phyloP scores from a whole-genome alignment of 371 early-diverging fungal genomes.

The Gilbertella persicaria region DNA sequence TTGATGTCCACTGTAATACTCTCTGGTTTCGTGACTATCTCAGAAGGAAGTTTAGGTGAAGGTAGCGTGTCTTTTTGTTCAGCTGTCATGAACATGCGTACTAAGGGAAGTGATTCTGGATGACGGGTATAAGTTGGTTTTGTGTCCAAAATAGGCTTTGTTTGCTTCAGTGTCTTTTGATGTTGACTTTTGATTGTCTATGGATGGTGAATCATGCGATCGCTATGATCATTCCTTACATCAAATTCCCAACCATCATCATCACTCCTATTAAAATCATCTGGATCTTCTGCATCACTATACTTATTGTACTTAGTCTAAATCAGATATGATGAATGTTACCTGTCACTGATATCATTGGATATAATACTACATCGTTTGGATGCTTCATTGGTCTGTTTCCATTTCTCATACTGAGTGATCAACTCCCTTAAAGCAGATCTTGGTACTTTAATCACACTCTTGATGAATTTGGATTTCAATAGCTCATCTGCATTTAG shows the following conservation, averaged over 20 bases:
- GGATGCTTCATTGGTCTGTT: constrained; percentile 38
- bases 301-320: background rate
- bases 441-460: constrained; percentile 45
- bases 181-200: constrained; percentile 7
- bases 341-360: constrained; percentile 48
- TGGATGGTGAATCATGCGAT: background rate
- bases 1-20: too few species aligned
- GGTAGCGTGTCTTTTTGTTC: constrained; percentile 14
- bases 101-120: constrained; percentile 41
- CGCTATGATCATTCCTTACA: constrained; percentile 20
- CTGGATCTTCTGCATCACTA: constrained; percentile 26
- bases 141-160: background rate
- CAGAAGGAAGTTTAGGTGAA: too few species aligned
- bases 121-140: constrained; percentile 26
- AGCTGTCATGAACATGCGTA: constrained; percentile 42
- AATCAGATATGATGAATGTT: background rate
- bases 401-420: constrained; percentile 53
- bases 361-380: constrained; percentile 46
- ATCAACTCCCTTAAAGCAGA: constrained; percentile 52
- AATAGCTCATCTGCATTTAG: constrained; percentile 61
- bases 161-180: constrained; percentile 2
- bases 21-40: too few species aligned
- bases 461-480: constrained; percentile 61
- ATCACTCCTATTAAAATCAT: constrained; percentile 33
- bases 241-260: constrained; percentile 53